Percentiles rank a stretch among this genome's conserved stretches.
Conservation (phyloP, 495 filamentous ascomycete genomes). For the Amphirosellinia nigrospora region DNA sequence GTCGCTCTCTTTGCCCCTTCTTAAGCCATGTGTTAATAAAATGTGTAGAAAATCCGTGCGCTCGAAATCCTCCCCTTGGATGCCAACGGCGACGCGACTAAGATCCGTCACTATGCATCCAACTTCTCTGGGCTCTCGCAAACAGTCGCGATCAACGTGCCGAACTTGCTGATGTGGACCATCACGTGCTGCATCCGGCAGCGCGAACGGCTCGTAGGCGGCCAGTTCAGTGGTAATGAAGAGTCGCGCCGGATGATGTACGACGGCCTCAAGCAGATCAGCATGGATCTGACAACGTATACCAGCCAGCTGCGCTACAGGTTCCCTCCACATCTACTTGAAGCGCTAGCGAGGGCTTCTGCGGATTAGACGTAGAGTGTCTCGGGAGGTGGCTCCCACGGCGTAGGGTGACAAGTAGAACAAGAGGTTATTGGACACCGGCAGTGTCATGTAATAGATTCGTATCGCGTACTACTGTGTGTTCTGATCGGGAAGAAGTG, state of each 20-base stretch:
- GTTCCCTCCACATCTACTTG: constrained; percentile 73
- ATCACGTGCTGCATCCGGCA: constrained; percentile 81
- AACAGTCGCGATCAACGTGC: constrained; percentile 82
- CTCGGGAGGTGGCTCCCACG: neutral
- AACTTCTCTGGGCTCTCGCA: constrained; percentile 76
- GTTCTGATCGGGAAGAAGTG: neutral
- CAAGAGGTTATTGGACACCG: neutral
- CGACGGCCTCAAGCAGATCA: constrained; percentile 73
- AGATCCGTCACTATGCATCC: constrained; percentile 75
- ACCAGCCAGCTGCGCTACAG: constrained; percentile 93
- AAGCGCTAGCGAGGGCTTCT: constrained; percentile 77
- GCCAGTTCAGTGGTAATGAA: constrained; percentile 74
- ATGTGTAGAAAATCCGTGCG: constrained; percentile 67
- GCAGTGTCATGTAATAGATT: neutral
- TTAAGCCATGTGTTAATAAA: constrained; percentile 30
- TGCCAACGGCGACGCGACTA: constrained; percentile 69
- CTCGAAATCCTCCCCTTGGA: constrained; percentile 80
- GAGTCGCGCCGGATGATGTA: constrained; percentile 69
- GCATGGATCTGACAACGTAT: constrained; percentile 90
- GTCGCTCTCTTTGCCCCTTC: constrained; percentile 16
- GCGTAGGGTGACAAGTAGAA: neutral
- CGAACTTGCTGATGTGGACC: constrained; percentile 89
- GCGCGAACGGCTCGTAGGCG: constrained; percentile 67
- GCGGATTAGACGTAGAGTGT: constrained; percentile 56
- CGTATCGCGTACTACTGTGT: neutral